A percentile compares a stretch with the other conserved stretches of the same genome.
phyloP scores from a whole-genome alignment of 306 rosid genomes.

The Sicyos baderoa region DNA sequence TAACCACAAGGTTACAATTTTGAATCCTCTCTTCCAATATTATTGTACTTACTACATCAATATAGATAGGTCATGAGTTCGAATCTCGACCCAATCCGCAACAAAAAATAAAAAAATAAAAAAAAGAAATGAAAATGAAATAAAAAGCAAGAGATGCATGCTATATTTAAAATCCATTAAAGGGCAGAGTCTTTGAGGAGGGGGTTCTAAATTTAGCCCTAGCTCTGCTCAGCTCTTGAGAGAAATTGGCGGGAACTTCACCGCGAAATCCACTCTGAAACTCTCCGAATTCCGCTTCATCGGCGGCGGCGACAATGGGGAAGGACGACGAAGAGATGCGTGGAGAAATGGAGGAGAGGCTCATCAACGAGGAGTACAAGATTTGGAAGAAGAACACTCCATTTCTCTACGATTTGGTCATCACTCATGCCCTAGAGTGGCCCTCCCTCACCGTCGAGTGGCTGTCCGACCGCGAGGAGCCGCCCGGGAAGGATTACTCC shows the following conservation, averaged over 20 bases:
- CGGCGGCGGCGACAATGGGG: constrained; percentile 41
- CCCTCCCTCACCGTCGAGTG: constrained; percentile 97
- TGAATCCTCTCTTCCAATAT: too few relatives aligned
- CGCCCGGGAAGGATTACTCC: constrained; percentile 88
- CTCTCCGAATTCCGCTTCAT: too few relatives aligned
- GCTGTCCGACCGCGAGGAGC: constrained; percentile 86
- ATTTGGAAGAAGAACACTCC: constrained; percentile 99
- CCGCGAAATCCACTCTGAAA: background rate
- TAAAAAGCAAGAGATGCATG: too few relatives aligned
- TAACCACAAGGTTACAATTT: too few relatives aligned
- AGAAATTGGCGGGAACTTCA: constrained; percentile 17
- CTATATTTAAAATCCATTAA: too few relatives aligned
- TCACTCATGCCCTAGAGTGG: constrained; percentile 97
- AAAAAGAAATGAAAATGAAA: too few relatives aligned
- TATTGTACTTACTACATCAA: too few relatives aligned
- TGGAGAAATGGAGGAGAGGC: constrained; percentile 88
- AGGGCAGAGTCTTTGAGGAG: too few relatives aligned
- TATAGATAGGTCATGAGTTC: too few relatives aligned
- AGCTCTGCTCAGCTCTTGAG: background rate
- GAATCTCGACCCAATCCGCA: too few relatives aligned
- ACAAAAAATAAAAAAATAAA: too few relatives aligned
- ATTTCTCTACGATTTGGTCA: constrained; percentile 79
- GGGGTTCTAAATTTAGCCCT: constrained; percentile 15
- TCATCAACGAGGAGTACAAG: constrained; percentile 95
- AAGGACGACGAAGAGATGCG: constrained; percentile 95